Conservation (phyloP, 208 protist genomes). For the Leptomonas seymouri region DNA sequence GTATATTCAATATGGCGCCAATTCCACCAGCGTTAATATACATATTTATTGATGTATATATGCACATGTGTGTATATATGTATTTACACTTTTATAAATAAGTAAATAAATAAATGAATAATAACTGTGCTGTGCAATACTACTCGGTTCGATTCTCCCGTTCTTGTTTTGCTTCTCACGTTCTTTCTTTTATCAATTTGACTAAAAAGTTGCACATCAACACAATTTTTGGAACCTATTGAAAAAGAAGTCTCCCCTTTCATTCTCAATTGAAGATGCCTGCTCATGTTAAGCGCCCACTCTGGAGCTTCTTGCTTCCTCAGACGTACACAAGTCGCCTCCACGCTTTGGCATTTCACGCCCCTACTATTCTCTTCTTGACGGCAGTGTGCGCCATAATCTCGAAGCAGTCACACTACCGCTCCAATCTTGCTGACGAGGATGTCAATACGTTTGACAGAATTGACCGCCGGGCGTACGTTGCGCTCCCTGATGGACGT, state of each 20-base stretch:
- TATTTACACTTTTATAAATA: no score
- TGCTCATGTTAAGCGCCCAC: conserved; percentile 72
- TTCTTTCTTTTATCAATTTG: no score
- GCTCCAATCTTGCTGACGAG: conserved; percentile 81
- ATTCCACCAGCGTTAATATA: no score
- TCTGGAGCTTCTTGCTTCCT: conserved; percentile 78
- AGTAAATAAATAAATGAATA: no score
- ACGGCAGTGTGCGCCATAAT: conserved; percentile 73
- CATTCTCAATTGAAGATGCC: conserved; percentile 21
- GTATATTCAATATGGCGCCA: no score
- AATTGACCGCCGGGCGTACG: conserved; percentile 89
- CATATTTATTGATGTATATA: no score
- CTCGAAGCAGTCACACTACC: conserved; percentile 87
- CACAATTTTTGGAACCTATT: neutral
- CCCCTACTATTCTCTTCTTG: conserved; percentile 74
- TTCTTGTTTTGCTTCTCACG: no score
- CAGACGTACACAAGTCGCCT: conserved; percentile 74
- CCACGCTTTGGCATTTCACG: conserved; percentile 70
- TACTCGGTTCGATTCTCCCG: no score
- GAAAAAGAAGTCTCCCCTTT: neutral
- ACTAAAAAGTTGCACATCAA: no score
- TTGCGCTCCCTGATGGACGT: conserved; percentile 88
- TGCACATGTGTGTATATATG: no score
- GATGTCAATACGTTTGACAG: conserved; percentile 80
- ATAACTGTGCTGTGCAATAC: no score